Percentiles rank a stretch among this genome's conserved stretches.
These are phyloP conservation scores for Hanseniaspora nectarophila DNA, from an alignment of 805 yeast species.

Conservation along the genomic window DNA sequence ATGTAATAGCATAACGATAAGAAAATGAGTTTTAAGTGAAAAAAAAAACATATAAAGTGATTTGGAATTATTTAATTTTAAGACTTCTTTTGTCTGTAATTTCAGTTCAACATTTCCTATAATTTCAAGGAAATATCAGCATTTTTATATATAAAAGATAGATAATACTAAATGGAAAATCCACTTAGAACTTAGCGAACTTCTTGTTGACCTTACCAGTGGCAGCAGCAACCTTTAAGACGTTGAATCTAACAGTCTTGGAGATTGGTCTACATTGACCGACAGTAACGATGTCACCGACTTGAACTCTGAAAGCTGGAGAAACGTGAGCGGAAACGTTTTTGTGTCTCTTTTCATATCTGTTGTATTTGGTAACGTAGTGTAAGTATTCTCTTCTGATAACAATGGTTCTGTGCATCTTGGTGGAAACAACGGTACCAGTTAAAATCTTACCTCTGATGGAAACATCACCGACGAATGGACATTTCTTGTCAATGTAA, in stretches of 20 bases:
- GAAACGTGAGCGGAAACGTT: constrained; percentile 99
- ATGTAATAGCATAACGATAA: too few relatives aligned
- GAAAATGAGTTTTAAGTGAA: too few relatives aligned
- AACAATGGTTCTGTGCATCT: constrained; percentile 99
- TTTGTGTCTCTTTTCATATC: constrained; percentile 99
- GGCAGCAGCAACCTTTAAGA: constrained; percentile 85
- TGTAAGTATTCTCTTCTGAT: constrained; percentile 99
- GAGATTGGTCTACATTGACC: constrained; percentile 99
- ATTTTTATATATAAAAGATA: background rate
- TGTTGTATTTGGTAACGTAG: constrained; percentile 99
- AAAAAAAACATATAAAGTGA: too few relatives aligned
- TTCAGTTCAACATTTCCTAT: constrained; percentile 6
- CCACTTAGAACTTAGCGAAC: constrained; percentile 84
- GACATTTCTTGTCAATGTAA: constrained; percentile 99
- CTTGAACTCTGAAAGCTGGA: constrained; percentile 99
- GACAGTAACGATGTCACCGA: constrained; percentile 97
- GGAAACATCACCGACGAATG: constrained; percentile 91
- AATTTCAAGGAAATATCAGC: background rate
- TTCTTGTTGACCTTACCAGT: constrained; percentile 81
- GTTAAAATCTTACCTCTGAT: constrained; percentile 99
- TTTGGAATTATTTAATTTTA: background rate
- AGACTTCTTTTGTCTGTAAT: background rate
- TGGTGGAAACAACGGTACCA: constrained; percentile 99
- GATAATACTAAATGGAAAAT: background rate
- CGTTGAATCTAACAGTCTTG: constrained; percentile 99